Evolutionary conservation across 305 asterid species (phyloP).

Genomic region (Rubia peregrina): DNA sequence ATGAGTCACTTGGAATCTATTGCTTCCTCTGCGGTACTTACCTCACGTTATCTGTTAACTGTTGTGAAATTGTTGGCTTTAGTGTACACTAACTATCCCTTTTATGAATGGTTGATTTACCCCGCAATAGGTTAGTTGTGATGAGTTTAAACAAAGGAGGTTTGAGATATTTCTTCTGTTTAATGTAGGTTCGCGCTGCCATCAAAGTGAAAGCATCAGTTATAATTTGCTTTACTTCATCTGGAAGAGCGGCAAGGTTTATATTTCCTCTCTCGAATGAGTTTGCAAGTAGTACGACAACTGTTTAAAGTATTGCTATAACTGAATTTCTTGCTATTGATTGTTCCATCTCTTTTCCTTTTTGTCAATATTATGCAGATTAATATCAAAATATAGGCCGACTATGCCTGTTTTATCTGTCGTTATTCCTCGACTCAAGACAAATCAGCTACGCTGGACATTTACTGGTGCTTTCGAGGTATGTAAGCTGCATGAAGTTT

Average conservation of each 20-base stretch:
- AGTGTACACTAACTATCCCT: not conserved
- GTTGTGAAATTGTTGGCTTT: constrained; percentile 7
- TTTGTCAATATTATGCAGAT: constrained; percentile 31
- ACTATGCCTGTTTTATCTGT: constrained; percentile 81
- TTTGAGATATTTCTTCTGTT: constrained; percentile 14
- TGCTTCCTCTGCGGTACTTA: constrained; percentile 75
- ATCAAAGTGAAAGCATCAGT: constrained; percentile 81
- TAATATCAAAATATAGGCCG: constrained; percentile 80
- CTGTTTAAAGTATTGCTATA: not conserved
- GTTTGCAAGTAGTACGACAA: not conserved
- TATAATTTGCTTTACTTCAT: constrained; percentile 77
- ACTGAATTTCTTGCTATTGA: not conserved
- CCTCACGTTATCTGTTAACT: constrained; percentile 1
- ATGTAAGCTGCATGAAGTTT: constrained; percentile 9
- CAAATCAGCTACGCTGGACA: constrained; percentile 78
- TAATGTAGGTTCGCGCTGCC: constrained; percentile 75
- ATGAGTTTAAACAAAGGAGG: constrained; percentile 7
- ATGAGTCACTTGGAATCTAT: constrained; percentile 84
- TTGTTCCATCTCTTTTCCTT: not conserved
- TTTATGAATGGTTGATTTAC: not conserved
- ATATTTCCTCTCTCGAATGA: not conserved
- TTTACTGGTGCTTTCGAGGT: constrained; percentile 81
- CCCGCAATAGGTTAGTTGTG: not conserved
- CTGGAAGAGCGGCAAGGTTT: constrained; percentile 79
- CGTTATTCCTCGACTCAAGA: constrained; percentile 66